Evolutionary conservation across 768 basidiomycete species (phyloP).

Genomic region (Russula virescens): DNA sequence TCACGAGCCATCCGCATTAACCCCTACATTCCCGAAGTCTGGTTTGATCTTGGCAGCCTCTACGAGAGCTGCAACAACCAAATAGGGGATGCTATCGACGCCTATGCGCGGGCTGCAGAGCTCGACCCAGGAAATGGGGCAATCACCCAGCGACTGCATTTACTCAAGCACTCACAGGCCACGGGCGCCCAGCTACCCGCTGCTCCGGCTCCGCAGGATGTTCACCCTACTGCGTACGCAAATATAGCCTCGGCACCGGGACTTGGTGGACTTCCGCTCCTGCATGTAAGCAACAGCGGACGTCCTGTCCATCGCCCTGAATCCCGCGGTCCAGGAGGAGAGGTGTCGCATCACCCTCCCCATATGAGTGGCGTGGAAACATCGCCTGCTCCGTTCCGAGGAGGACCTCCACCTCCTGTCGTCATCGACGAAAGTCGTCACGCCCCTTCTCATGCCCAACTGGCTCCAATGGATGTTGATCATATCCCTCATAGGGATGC

Average conservation of each 20-base stretch:
- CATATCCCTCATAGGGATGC: conserved; percentile 49
- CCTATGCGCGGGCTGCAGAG: conserved; percentile 91
- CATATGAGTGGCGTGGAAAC: conserved; percentile 43
- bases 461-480: conserved; percentile 68
- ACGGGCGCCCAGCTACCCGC: conserved; percentile 73
- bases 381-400: conserved; percentile 72
- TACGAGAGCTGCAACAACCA: conserved; percentile 99
- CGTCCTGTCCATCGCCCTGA: conserved; percentile 56
- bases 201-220: conserved; percentile 90
- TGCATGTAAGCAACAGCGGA: conserved; percentile 43
- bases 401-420: conserved; percentile 78
- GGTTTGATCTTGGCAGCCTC: conserved; percentile 95
- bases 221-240: conserved; percentile 92
- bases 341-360: conserved; percentile 53
- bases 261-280: conserved; percentile 59
- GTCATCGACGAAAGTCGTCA: conserved; percentile 73
- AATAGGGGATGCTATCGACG: conserved; percentile 97
- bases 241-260: conserved; percentile 63
- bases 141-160: conserved; percentile 73
- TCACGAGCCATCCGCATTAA: conserved; percentile 98
- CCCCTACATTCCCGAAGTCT: conserved; percentile 91
- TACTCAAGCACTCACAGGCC: conserved; percentile 74
- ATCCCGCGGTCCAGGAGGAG: conserved; percentile 49
- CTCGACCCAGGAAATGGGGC: conserved; percentile 82
- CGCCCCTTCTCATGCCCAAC: conserved; percentile 53